Evolutionary conservation across 306 rosid species (phyloP).

Genomic region (Pterocarpus macrocarpus): DNA sequence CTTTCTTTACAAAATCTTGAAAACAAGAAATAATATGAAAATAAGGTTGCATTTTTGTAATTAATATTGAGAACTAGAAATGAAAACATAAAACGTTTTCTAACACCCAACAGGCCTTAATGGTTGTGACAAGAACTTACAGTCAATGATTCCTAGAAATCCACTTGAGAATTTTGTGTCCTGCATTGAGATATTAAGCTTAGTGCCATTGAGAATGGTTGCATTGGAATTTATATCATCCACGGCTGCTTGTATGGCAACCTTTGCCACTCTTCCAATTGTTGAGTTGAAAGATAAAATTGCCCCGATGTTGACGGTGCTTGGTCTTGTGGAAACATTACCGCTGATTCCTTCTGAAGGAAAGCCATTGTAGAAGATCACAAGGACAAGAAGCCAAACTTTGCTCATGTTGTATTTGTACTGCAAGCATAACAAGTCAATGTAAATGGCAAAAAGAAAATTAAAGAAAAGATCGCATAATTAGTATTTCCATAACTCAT

Average conservation of each 20-base stretch:
- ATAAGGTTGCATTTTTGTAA: too few species aligned
- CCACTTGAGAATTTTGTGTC: conserved; percentile 56
- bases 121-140: conserved; percentile 40
- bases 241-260: conserved; percentile 60
- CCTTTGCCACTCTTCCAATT: conserved; percentile 62
- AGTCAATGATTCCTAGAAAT: conserved; percentile 66
- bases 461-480: not conserved
- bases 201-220: conserved; percentile 55
- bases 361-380: conserved; percentile 33
- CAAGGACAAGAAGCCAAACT: conserved; percentile 50
- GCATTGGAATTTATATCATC: conserved; percentile 62
- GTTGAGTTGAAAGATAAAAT: conserved; percentile 59
- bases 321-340: conserved; percentile 38
- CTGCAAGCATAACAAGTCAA: conserved; percentile 15
- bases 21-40: too few species aligned
- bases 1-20: too few species aligned
- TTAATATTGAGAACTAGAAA: too few species aligned
- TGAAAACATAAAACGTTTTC: too few species aligned
- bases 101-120: too few species aligned
- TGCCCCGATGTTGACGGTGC: conserved; percentile 58
- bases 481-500: not conserved
- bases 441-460: not conserved
- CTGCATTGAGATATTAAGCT: conserved; percentile 50
- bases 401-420: conserved; percentile 48
- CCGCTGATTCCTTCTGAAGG: conserved; percentile 28